Evolutionary conservation across 2,329 filamentous ascomycete species (phyloP), one percentile per base, ranked within the genome.

Genomic region (Aureobasidium sp.): DNA sequence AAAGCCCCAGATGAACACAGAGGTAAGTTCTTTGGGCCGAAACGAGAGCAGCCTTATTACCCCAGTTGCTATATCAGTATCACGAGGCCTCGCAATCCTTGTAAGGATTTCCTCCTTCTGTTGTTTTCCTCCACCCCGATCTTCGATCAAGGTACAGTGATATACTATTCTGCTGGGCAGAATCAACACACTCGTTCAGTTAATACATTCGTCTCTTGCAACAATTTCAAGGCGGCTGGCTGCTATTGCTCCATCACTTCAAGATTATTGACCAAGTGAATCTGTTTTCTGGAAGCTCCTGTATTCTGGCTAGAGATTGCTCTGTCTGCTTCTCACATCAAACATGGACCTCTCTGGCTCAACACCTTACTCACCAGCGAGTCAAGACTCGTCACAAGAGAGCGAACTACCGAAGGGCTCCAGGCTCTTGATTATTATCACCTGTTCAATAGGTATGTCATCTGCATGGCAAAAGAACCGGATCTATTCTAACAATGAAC

Each of bases 21-120:
- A 25, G 34, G 32, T 42, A 6, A 48, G 10, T 37, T 25, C 5
- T 27, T 39, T 45, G 37, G 36, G 42, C 13, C 48, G 53, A 57
- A 57, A 57, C 53, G 30, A 25, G 53, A 57, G 53, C 16, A 57
- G 41, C 53, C 53, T 57, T 57, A 57, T 54, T 44, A 41, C 44
- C 54, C 42, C 44, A 39, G 41, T 47, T 59, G 42, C 54, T 59
- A 59, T 59, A 59, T 45, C 54, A 59, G 54, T 59, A 37, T 59
- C 44, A 21, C 9, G 15, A n/a, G 42, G 44, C 42, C 54, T 59
- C 54, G 44, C 44, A 47, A 42, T 48, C 44, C 54, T 57, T 21
- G 41, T 21, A 9, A n/a, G 44, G 25, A 39, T 37, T 29, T 21
- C 16, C 44, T 44, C 30, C 34, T 21, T 57, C 29, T 57, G 29